A percentile compares a stretch with the other conserved stretches of the same genome.
These are phyloP conservation scores for Phytophthora fragariaefolia DNA, from an alignment of 352 stramenopile species.

Conservation along the genomic window DNA sequence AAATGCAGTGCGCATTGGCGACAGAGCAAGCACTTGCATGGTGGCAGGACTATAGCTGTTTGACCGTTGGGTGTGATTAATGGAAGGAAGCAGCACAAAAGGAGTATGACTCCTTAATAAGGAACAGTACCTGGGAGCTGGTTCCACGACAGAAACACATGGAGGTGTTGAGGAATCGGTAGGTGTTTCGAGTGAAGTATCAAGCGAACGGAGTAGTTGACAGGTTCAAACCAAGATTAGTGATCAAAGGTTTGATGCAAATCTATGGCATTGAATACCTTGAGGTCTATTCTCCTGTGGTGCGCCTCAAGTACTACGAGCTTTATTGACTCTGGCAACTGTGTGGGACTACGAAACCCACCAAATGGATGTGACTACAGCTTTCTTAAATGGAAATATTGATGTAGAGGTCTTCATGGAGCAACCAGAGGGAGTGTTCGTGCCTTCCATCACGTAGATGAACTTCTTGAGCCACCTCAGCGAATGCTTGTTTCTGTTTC, in stretches of 20 bases:
- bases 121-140: not conserved
- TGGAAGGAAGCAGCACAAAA: not conserved
- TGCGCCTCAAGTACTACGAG: conserved; percentile 2
- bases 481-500: no score
- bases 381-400: not conserved
- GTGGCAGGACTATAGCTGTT: conserved; percentile 14
- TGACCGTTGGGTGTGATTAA: conserved; percentile 2
- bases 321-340: conserved; percentile 9
- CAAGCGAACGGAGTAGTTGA: not conserved
- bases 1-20: conserved; percentile 3
- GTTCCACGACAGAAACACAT: not conserved
- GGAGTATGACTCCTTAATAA: conserved; percentile 1
- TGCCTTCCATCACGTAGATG: no score
- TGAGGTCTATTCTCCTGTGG: conserved; percentile 14
- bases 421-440: not conserved
- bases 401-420: not conserved
- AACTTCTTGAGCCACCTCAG: no score
- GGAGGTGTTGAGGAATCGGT: conserved; percentile 10
- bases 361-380: conserved; percentile 13
- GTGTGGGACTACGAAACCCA: conserved; percentile 17
- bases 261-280: conserved; percentile 5
- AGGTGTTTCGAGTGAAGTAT: conserved; percentile 8
- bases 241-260: conserved; percentile 16
- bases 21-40: not conserved
- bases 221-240: conserved; percentile 3